Evolutionary conservation across 2,329 filamentous ascomycete species (phyloP), one percentile per base, ranked within the genome.

Genomic region (Bipolaris sorokiniana): DNA sequence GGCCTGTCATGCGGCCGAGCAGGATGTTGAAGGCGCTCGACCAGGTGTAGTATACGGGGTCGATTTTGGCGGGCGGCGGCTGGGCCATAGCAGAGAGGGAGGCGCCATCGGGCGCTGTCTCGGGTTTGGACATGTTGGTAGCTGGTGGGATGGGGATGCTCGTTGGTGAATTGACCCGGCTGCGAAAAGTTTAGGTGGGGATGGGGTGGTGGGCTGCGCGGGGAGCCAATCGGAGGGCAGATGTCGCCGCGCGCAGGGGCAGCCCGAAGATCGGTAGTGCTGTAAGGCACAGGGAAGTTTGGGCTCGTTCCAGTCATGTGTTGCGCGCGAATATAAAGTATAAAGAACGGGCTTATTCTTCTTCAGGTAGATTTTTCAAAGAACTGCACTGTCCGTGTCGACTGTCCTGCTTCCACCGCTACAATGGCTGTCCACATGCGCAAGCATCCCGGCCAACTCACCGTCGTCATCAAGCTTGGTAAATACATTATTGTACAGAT

Each of bases 391-490:
- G 28, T 31, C 10, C 10, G 3, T 31, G 28, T 48, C 20, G 9
- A 15, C 33, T 10, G 40, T 9, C 3, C 4, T 13, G 28, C 45
- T 31, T 20, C 10, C 10, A 33, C 45, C 20, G 37, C 11, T 48
- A 58, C 31, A 40, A 74, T 71, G 67, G 69, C 74, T 51, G 72
- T 78, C 44, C 72, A 75, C 40, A 66, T 72, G 65, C 72, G 87
- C 81, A 88, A 86, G 74, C 83, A 86, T 70, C 71, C 68, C 18
- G 71, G 72, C 23, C 73, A 76, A 58, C 83, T 91, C 65, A 91
- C 88, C 51, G 86, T 95, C 62, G 91, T 96, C 68, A 94, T 96
- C 71, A 96, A 96, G 81, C 85, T 96, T 63, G 91, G 91, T 95
- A 84, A 67, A 67, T 67, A 48, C 50, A 54, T 47, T 56, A 64